Evolutionary conservation across 1,284 basidiomycete species (phyloP).

Genomic region (Malassezia psittaci): DNA sequence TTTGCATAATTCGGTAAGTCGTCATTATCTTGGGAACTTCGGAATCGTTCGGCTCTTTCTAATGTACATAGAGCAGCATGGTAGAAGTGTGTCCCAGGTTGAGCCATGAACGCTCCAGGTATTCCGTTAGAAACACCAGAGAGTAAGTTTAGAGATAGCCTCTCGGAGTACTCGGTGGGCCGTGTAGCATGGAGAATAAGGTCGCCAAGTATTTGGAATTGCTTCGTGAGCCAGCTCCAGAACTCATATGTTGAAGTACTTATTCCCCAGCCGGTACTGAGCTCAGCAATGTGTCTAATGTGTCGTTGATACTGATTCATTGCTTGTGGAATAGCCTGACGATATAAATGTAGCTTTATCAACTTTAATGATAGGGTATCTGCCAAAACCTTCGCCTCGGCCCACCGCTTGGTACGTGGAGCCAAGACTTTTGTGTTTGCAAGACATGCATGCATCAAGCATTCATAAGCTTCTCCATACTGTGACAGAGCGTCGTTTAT

Average conservation of each 20-base stretch:
- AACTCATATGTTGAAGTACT: constrained; percentile 94
- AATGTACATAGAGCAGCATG: constrained; percentile 34
- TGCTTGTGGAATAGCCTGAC: constrained; percentile 62
- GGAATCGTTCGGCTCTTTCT: constrained; percentile 21
- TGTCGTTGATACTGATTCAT: constrained; percentile 66
- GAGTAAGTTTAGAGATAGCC: no score
- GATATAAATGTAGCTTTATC: constrained; percentile 64
- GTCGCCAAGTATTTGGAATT: constrained; percentile 51
- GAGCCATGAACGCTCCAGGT: not conserved
- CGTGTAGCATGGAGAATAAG: constrained; percentile 25
- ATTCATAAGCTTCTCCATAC: constrained; percentile 21
- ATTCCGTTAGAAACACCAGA: no score
- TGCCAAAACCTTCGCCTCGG: constrained; percentile 89
- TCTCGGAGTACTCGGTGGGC: not conserved
- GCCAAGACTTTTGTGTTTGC: constrained; percentile 71
- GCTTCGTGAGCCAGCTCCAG: constrained; percentile 89
- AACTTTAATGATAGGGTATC: constrained; percentile 52
- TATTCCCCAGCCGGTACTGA: constrained; percentile 87
- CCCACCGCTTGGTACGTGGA: constrained; percentile 91
- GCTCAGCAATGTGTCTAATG: constrained; percentile 70
- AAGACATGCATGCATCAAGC: constrained; percentile 18
- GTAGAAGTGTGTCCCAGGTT: constrained; percentile 25
- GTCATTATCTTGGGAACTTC: not conserved
- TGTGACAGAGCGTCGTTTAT: constrained; percentile 53
- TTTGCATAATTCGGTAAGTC: not conserved